phyloP scores from a whole-genome alignment of 2,329 filamentous ascomycete species.

The Gremmenia infestans region DNA sequence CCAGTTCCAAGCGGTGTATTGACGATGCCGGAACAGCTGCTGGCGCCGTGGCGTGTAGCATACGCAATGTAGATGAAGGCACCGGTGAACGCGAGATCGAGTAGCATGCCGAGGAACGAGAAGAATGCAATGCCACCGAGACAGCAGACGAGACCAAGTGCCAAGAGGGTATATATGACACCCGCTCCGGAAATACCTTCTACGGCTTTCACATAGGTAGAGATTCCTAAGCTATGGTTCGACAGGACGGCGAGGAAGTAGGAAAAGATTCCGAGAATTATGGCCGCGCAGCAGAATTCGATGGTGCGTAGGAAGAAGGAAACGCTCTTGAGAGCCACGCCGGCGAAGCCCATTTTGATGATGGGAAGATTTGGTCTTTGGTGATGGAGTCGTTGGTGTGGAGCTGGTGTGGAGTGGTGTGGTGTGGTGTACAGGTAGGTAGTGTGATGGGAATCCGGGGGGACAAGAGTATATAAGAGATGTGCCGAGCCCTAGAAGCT shows the following conservation, averaged over 20 bases:
- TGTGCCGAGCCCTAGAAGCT: neutral
- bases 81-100: conserved; percentile 73
- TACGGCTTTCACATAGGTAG: conserved; percentile 64
- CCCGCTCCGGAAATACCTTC: conserved; percentile 73
- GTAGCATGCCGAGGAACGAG: conserved; percentile 64
- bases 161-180: conserved; percentile 68
- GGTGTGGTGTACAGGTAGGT: neutral
- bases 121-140: conserved; percentile 71
- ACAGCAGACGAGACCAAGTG: conserved; percentile 72
- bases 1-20: conserved; percentile 66
- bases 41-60: conserved; percentile 64
- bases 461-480: neutral
- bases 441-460: too few relatives aligned
- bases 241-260: conserved; percentile 76
- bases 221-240: conserved; percentile 59
- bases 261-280: conserved; percentile 74
- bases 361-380: neutral
- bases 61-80: conserved; percentile 79
- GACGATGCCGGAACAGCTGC: conserved; percentile 59
- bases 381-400: too few relatives aligned
- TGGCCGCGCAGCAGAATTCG: conserved; percentile 65
- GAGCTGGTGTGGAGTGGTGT: neutral
- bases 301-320: conserved; percentile 70
- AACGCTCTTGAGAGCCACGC: conserved; percentile 60
- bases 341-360: conserved; percentile 52